A percentile compares a stretch with the other conserved stretches of the same genome.
phyloP scores from a whole-genome alignment of 2,329 filamentous ascomycete genomes.

The Cryphonectria naterciae region DNA sequence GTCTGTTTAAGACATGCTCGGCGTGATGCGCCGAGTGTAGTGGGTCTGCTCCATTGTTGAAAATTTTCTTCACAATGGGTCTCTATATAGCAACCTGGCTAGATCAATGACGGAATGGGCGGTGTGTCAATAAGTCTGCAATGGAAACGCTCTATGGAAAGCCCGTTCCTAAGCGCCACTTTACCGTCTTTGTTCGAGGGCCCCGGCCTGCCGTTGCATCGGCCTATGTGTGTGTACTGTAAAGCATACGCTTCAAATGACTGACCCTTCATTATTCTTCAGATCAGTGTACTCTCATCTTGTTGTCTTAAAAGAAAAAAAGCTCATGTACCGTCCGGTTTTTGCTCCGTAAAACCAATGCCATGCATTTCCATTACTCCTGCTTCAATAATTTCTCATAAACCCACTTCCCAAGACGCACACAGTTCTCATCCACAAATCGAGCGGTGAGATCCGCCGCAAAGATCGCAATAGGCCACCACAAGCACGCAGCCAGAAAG shows the following conservation, averaged over 20 bases:
- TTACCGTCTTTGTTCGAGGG: too few species aligned
- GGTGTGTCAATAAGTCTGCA: too few species aligned
- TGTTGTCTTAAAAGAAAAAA: background rate
- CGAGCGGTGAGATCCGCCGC: conserved; percentile 20
- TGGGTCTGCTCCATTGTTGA: background rate
- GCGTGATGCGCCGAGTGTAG: background rate
- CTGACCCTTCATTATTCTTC: too few species aligned
- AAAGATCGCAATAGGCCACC: conserved; percentile 28
- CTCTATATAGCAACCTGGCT: background rate
- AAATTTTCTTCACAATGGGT: background rate
- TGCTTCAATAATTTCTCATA: conserved; percentile 25
- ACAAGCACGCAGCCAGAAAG: conserved; percentile 21
- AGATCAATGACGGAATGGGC: background rate
- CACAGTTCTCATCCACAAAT: conserved; percentile 23
- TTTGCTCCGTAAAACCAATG: background rate
- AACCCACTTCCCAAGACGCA: conserved; percentile 24
- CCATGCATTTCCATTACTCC: background rate
- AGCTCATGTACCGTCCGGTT: background rate
- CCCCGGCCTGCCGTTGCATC: too few species aligned
- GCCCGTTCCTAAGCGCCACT: too few species aligned
- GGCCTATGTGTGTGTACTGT: too few species aligned
- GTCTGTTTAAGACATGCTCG: background rate
- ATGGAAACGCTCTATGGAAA: too few species aligned
- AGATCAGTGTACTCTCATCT: background rate
- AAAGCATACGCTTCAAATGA: too few species aligned